These are phyloP conservation scores for Puccinia polysora DNA, from an alignment of 1,284 basidiomycete species.

Conservation along the genomic window DNA sequence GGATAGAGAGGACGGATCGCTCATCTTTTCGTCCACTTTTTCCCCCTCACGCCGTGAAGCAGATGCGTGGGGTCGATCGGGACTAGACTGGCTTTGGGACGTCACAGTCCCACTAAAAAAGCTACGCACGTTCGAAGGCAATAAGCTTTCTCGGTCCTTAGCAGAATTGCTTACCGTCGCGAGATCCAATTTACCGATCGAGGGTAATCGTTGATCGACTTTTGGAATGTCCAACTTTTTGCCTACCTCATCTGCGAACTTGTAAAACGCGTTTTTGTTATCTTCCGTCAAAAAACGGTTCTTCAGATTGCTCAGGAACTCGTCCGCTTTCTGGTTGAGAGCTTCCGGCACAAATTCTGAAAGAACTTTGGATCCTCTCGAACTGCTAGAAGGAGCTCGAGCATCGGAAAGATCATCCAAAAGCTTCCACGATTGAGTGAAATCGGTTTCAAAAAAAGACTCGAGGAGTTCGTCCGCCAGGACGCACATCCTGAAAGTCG, in stretches of 20 bases:
- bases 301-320: slow-evolving; percentile 59
- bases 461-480: slow-evolving; percentile 90
- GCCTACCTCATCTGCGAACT: slow-evolving; percentile 84
- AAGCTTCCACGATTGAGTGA: slow-evolving; percentile 78
- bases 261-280: slow-evolving; percentile 77
- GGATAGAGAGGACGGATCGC: slow-evolving; percentile 47
- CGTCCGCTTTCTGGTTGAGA: slow-evolving; percentile 50
- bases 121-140: slow-evolving; percentile 54
- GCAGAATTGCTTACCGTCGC: slow-evolving; percentile 66
- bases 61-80: slow-evolving; percentile 28
- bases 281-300: slow-evolving; percentile 79
- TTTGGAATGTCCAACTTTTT: slow-evolving; percentile 71
- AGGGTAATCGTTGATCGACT: slow-evolving; percentile 52
- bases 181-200: slow-evolving; percentile 75
- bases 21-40: neutral
- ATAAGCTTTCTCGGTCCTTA: slow-evolving; percentile 76
- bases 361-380: slow-evolving; percentile 22
- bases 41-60: slow-evolving; percentile 31
- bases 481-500: slow-evolving; percentile 93
- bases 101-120: slow-evolving; percentile 46
- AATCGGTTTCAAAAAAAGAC: slow-evolving; percentile 85
- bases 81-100: neutral
- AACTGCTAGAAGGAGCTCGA: slow-evolving; percentile 56
- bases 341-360: slow-evolving; percentile 32
- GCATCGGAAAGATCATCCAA: slow-evolving; percentile 59